Percentiles rank a stretch among this genome's conserved stretches.
Conservation (phyloP, 2,329 filamentous ascomycete genomes). For the Fusarium siculi region DNA sequence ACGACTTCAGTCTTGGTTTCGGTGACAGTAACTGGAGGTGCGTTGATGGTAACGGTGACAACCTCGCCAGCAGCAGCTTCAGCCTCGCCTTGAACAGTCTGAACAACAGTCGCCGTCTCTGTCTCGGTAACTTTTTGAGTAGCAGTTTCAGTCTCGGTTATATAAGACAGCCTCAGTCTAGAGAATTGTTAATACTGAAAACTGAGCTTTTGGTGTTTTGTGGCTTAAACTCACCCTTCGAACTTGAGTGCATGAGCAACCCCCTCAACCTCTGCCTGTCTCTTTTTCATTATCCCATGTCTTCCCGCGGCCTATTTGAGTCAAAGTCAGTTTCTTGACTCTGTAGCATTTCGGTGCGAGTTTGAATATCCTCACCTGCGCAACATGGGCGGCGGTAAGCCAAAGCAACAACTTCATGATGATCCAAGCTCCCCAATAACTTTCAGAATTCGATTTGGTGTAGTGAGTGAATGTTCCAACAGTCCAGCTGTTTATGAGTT, state of each 20-base stretch:
- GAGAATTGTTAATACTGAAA: constrained; percentile 1
- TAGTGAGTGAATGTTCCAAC: constrained; percentile 32
- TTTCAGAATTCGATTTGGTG: constrained; percentile 11
- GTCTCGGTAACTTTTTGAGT: constrained; percentile 36
- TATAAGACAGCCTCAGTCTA: constrained; percentile 39
- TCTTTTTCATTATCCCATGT: constrained; percentile 27
- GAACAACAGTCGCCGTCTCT: constrained; percentile 20
- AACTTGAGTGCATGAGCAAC: constrained; percentile 27
- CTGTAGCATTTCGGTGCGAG: not conserved
- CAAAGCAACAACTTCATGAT: constrained; percentile 31
- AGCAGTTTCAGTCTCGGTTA: constrained; percentile 42
- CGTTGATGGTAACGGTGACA: constrained; percentile 35
- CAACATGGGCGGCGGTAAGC: constrained; percentile 35
- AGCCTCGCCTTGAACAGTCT: constrained; percentile 13
- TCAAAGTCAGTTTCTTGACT: not conserved
- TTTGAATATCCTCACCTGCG: constrained; percentile 24
- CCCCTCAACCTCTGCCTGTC: constrained; percentile 24
- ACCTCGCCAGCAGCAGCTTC: constrained; percentile 8
- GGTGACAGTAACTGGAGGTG: constrained; percentile 22
- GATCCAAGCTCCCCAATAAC: not conserved
- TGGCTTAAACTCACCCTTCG: constrained; percentile 36
- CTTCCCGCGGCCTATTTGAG: constrained; percentile 33
- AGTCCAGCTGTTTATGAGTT: constrained; percentile 42
- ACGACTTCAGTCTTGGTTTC: constrained; percentile 19
- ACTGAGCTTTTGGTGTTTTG: not conserved